Percentiles rank a stretch among this genome's conserved stretches.
These are phyloP conservation scores for Colletotrichum sp. DNA, from an alignment of 2,329 filamentous ascomycete genomes.

Conservation along the genomic window DNA sequence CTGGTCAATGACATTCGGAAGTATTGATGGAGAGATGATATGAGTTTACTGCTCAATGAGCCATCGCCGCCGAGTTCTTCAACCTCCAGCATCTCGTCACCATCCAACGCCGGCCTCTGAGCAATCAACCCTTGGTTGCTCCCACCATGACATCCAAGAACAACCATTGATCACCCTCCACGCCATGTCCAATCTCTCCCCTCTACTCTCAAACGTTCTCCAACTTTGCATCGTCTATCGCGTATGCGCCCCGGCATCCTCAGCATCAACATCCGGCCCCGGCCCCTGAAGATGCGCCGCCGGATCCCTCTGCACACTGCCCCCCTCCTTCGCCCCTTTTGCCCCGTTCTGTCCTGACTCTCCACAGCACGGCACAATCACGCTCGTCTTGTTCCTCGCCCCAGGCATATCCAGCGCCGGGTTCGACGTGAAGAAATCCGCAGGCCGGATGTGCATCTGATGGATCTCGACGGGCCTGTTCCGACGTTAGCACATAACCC, in stretches of 20 bases:
- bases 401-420: constrained; percentile 51
- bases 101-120: neutral
- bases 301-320: constrained; percentile 32
- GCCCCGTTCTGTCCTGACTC: neutral
- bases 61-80: neutral
- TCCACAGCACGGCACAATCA: constrained; percentile 42
- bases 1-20: neutral
- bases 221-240: neutral
- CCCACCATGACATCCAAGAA: neutral
- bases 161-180: neutral
- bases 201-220: neutral
- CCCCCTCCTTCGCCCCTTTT: neutral
- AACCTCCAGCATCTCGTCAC: neutral
- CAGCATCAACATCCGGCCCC: constrained; percentile 28
- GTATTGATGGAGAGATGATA: neutral
- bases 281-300: constrained; percentile 38
- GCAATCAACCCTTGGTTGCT: neutral
- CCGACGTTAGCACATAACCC: neutral
- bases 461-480: constrained; percentile 51
- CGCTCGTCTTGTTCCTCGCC: constrained; percentile 42
- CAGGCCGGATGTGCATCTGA: constrained; percentile 48
- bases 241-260: constrained; percentile 23
- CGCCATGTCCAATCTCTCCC: neutral
- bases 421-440: constrained; percentile 53
- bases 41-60: neutral